These are phyloP conservation scores for Candida insectalens DNA, from an alignment of 805 yeast genomes.

Conservation along the genomic window DNA sequence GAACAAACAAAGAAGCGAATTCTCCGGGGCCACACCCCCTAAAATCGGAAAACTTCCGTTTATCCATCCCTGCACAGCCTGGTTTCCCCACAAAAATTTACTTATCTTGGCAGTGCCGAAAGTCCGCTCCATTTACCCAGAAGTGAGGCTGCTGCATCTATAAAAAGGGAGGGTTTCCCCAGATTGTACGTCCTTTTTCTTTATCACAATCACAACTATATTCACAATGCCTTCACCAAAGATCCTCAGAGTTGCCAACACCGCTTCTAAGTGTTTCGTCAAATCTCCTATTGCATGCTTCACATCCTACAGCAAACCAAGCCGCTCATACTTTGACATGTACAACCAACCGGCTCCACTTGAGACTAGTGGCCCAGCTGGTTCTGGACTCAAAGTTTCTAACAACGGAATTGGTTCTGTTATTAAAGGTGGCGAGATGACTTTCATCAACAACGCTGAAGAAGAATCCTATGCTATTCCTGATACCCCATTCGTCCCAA, in stretches of 20 bases:
- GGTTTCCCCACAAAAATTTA: not conserved
- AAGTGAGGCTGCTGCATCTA: not conserved
- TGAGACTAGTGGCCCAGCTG: conserved; percentile 5
- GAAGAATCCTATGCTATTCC: conserved; percentile 7
- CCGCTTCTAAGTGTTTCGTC: conserved; percentile 19
- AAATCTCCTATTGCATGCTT: no score
- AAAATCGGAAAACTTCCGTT: not conserved
- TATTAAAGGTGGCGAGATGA: conserved; percentile 19
- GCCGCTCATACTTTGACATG: conserved; percentile 15
- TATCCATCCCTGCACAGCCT: not conserved
- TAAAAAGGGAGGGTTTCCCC: not conserved
- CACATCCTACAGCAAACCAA: conserved; percentile 16
- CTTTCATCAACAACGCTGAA: conserved; percentile 18
- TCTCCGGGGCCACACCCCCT: no score
- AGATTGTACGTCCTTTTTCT: not conserved
- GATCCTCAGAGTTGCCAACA: conserved; percentile 18
- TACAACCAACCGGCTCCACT: conserved; percentile 15
- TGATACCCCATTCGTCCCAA: conserved; percentile 21
- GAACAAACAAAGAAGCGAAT: no score
- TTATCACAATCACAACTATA: not conserved
- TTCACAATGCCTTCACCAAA: conserved; percentile 17
- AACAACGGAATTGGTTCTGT: conserved; percentile 23
- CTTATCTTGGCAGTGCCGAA: no score
- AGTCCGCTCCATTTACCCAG: not conserved
- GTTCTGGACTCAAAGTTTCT: conserved; percentile 11